Conservation (phyloP, 768 basidiomycete species). For the Infundibulicybe gibba region DNA sequence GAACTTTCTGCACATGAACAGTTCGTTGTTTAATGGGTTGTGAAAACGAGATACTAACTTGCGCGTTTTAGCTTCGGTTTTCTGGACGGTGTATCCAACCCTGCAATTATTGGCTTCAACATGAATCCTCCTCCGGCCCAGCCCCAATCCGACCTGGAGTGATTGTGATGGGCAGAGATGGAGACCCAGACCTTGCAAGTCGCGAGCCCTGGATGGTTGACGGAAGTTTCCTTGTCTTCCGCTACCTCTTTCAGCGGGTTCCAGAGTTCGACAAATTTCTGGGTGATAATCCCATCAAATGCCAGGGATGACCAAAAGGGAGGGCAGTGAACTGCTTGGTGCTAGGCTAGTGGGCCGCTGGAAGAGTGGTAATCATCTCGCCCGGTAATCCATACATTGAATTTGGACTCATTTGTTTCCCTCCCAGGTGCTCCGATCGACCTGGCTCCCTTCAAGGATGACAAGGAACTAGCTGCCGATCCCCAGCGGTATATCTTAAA, state of each 20-base stretch:
- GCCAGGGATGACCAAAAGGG: constrained; percentile 27
- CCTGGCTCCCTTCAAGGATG: constrained; percentile 37
- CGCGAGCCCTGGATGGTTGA: constrained; percentile 43
- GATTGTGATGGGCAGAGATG: constrained; percentile 39
- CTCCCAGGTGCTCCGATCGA: constrained; percentile 43
- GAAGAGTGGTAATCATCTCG: constrained; percentile 41
- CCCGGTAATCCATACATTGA: too few relatives aligned
- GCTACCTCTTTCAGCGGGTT: constrained; percentile 48
- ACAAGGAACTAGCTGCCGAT: constrained; percentile 30
- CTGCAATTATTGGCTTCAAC: constrained; percentile 38
- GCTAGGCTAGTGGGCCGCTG: constrained; percentile 52
- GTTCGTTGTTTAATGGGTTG: constrained; percentile 17
- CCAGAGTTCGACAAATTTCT: constrained; percentile 50
- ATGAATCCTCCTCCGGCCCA: constrained; percentile 31
- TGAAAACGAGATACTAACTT: neutral
- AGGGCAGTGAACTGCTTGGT: constrained; percentile 47
- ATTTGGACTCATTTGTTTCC: neutral
- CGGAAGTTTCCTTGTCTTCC: constrained; percentile 50
- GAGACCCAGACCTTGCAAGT: constrained; percentile 23
- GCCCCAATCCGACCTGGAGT: constrained; percentile 35
- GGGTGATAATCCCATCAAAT: constrained; percentile 31
- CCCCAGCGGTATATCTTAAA: constrained; percentile 22
- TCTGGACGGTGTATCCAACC: constrained; percentile 51
- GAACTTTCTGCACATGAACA: constrained; percentile 44
- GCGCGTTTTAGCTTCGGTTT: constrained; percentile 40